Evolutionary conservation across 805 yeast genomes (phyloP).

Genomic region (Teunomyces kruisii): DNA sequence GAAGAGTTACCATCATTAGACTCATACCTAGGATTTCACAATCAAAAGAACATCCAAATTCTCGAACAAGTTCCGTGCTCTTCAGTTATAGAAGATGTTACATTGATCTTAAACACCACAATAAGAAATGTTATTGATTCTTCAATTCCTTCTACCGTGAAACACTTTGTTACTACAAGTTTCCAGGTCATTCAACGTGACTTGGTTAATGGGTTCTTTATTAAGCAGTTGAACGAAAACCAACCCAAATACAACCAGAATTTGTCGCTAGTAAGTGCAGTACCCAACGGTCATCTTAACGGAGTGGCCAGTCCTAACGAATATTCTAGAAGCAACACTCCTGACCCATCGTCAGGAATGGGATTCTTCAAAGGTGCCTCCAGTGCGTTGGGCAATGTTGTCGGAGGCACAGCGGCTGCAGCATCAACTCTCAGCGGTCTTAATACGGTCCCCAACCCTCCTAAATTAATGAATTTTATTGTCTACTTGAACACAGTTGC

Average conservation of each 20-base stretch:
- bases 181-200: constrained; percentile 63
- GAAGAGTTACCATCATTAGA: constrained; percentile 49
- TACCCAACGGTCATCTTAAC: constrained; percentile 8
- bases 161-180: constrained; percentile 54
- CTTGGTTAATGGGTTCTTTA: constrained; percentile 51
- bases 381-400: constrained; percentile 45
- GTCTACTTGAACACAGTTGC: constrained; percentile 73
- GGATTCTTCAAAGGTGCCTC: constrained; percentile 46
- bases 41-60: neutral
- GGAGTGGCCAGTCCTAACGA: constrained; percentile 20
- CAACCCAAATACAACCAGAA: constrained; percentile 41
- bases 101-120: constrained; percentile 68
- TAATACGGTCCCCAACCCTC: constrained; percentile 32
- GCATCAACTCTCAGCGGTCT: constrained; percentile 12
- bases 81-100: constrained; percentile 83
- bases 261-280: constrained; percentile 18
- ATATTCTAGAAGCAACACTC: constrained; percentile 29
- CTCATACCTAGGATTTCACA: neutral
- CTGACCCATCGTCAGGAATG: constrained; percentile 18
- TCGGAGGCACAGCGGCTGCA: constrained; percentile 26
- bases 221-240: constrained; percentile 35
- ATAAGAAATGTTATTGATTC: constrained; percentile 67
- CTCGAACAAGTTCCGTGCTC: constrained; percentile 66
- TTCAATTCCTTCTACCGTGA: constrained; percentile 60
- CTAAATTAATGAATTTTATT: constrained; percentile 58